phyloP scores from a whole-genome alignment of 306 rosid species.

The Cyamopsis tetragonoloba region DNA sequence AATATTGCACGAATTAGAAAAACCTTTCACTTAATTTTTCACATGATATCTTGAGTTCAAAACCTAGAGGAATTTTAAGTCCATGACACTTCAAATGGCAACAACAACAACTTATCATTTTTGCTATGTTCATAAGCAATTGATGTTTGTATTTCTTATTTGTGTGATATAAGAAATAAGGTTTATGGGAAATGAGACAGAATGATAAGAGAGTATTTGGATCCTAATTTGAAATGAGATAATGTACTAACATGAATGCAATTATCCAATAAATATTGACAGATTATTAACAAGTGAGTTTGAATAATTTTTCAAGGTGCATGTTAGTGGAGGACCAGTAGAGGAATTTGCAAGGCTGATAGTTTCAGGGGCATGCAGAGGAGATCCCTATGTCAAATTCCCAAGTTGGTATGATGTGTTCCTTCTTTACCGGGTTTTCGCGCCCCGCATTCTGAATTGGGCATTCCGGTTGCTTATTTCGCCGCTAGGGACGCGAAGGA shows the following conservation, averaged over 20 bases:
- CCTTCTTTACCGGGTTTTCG: conserved; percentile 59
- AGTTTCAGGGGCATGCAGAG: conserved; percentile 69
- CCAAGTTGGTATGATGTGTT: conserved; percentile 87
- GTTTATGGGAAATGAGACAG: too few species aligned
- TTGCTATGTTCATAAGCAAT: not conserved
- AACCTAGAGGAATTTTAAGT: too few species aligned
- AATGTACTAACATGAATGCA: not conserved
- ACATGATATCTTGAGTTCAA: too few species aligned
- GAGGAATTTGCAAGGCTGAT: conserved; percentile 79
- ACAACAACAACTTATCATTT: not conserved
- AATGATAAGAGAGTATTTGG: too few species aligned
- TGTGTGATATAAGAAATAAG: too few species aligned
- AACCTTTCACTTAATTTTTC: too few species aligned
- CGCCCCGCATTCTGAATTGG: conserved; percentile 70
- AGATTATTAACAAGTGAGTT: too few species aligned
- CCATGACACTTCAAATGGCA: not conserved
- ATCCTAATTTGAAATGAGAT: too few species aligned
- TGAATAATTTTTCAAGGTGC: too few species aligned
- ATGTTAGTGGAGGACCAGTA: conserved; percentile 50
- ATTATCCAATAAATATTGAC: too few species aligned
- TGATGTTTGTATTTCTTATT: not conserved
- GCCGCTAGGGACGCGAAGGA: conserved; percentile 37
- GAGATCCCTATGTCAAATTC: conserved; percentile 63
- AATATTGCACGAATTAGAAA: too few species aligned
- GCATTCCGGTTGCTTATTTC: conserved; percentile 57